Percentiles rank a stretch among this genome's conserved stretches.
phyloP scores from a whole-genome alignment of 2,329 filamentous ascomycete species.

The Rhynchosporium agropyri region DNA sequence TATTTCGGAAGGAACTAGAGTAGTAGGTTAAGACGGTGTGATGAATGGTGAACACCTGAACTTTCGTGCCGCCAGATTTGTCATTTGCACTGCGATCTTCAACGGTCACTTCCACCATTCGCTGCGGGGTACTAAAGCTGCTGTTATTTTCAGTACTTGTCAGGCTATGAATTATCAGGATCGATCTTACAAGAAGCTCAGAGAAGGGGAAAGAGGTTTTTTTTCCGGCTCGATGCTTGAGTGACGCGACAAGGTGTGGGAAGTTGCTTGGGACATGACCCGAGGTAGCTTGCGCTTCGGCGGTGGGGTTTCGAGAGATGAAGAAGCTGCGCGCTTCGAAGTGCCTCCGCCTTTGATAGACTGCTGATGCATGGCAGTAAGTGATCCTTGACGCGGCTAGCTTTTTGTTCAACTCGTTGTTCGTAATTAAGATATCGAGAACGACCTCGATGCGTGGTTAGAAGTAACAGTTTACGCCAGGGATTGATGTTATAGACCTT shows the following conservation, averaged over 20 bases:
- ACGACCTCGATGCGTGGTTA: too few relatives aligned
- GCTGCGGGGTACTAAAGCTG: background rate
- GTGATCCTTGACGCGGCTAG: too few relatives aligned
- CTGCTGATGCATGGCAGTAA: background rate
- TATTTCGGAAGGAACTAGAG: background rate
- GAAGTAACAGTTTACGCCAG: too few relatives aligned
- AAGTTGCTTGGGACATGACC: slow-evolving; percentile 4
- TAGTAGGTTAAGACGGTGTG: background rate
- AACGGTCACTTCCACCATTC: background rate
- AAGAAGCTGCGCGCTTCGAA: background rate
- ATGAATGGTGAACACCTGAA: slow-evolving; percentile 7
- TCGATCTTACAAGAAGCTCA: slow-evolving; percentile 1
- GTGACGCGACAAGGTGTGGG: slow-evolving; percentile 3
- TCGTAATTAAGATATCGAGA: too few relatives aligned
- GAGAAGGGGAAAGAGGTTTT: background rate
- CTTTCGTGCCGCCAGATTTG: background rate
- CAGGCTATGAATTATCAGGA: background rate
- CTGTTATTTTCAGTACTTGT: background rate
- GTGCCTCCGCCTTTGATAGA: too few relatives aligned
- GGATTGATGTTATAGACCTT: too few relatives aligned
- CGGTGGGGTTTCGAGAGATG: background rate
- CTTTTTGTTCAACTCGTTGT: too few relatives aligned
- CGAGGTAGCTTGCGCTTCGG: slow-evolving; percentile 3
- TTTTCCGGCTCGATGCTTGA: background rate
- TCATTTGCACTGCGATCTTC: background rate